These are phyloP conservation scores for Solanum piurae DNA, from an alignment of 257 asterid genomes.

Conservation along the genomic window DNA sequence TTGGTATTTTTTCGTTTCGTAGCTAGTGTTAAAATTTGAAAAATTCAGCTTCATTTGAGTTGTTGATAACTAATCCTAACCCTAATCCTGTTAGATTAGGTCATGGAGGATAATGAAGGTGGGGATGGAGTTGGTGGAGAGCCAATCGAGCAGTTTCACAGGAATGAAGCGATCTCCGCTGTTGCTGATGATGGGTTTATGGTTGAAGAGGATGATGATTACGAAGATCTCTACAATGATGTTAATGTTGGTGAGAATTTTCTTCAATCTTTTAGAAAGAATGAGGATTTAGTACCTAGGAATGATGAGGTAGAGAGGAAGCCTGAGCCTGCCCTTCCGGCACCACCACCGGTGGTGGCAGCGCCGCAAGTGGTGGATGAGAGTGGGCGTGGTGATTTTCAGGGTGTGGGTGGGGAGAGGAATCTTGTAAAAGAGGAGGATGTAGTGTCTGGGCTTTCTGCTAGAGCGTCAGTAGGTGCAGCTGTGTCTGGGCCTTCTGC, in stretches of 20 bases:
- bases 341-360: neutral
- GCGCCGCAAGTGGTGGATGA: neutral
- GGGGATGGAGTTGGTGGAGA: conserved; percentile 43
- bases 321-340: conserved; percentile 1
- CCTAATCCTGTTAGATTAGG: neutral
- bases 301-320: conserved; percentile 34
- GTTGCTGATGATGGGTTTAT: conserved; percentile 67
- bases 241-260: conserved; percentile 92
- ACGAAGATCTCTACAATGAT: conserved; percentile 90
- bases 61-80: neutral
- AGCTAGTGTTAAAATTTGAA: neutral
- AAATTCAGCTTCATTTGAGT: neutral
- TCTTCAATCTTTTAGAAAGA: conserved; percentile 51
- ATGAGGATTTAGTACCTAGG: conserved; percentile 25
- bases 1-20: neutral
- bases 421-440: conserved; percentile 21
- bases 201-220: conserved; percentile 76
- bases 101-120: conserved; percentile 2
- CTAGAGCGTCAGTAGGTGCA: conserved; percentile 7
- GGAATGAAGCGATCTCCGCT: conserved; percentile 78
- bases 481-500: conserved; percentile 20
- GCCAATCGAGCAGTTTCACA: conserved; percentile 52
- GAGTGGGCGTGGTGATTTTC: conserved; percentile 10
- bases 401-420: conserved; percentile 19
- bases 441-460: neutral